phyloP scores from a whole-genome alignment of 2,329 filamentous ascomycete species.

The Diaporthe amygdali region DNA sequence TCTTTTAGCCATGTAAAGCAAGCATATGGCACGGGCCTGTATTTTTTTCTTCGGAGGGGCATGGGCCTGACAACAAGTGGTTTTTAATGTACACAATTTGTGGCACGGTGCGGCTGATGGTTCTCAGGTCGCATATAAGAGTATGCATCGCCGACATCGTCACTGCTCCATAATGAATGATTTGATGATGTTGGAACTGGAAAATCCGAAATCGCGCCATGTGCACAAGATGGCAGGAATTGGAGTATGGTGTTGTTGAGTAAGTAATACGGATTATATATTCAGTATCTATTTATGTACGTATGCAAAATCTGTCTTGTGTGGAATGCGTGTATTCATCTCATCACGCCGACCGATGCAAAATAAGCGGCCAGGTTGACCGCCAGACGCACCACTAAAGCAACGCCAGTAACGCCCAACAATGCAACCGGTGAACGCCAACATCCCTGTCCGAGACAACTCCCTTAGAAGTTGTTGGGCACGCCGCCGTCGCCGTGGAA shows the following conservation, averaged over 20 bases:
- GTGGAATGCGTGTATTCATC: too few relatives aligned
- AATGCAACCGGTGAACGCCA: not conserved
- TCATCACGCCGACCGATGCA: not conserved
- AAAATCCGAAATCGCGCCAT: too few relatives aligned
- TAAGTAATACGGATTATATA: not conserved
- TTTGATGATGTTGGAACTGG: too few relatives aligned
- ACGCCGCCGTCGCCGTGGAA: not conserved
- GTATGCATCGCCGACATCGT: too few relatives aligned
- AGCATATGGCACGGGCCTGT: not conserved
- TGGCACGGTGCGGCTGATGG: too few relatives aligned
- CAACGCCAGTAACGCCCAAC: not conserved
- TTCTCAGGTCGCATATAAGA: too few relatives aligned
- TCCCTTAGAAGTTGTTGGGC: constrained; percentile 10
- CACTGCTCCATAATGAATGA: too few relatives aligned
- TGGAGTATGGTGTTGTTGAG: too few relatives aligned
- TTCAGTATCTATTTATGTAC: not conserved
- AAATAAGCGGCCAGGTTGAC: not conserved
- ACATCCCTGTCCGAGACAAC: not conserved
- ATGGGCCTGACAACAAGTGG: not conserved
- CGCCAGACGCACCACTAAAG: not conserved
- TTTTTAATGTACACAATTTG: not conserved
- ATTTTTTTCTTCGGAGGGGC: not conserved
- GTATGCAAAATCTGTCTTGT: not conserved
- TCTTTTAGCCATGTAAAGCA: not conserved
- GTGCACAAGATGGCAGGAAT: too few relatives aligned